Base-by-base conservation (phyloP, 2,329 filamentous ascomycete genomes). In the Diplocarpon rosae region DNA sequence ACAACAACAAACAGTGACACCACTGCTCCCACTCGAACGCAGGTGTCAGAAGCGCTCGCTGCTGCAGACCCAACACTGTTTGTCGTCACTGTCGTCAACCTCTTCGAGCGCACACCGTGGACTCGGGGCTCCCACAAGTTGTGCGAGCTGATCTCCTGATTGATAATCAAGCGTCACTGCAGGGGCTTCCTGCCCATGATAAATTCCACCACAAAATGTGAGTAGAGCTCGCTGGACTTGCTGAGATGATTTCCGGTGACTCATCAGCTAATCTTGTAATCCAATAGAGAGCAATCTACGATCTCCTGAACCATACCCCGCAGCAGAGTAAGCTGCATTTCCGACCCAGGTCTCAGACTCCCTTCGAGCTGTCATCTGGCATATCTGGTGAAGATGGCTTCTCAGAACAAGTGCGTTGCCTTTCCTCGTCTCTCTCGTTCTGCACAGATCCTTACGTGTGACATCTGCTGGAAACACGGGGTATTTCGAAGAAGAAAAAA, bases 351-450 rank as follows among this genome's bases (percentile, higher is more conserved):
- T 31, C 33, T 46, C 45, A 34, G 48, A 27, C 34, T 37, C 42
- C 28, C 33, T 37, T 46, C 39, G 45, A 48, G 44, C 44, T 38
- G 43, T 54, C 50, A 49, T 47, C 38, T 35, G 47, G 46, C 42
- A 47, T 24, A 42, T 45, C 37, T 43, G 33, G 43, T 48, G 37
- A 57, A 51, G 42, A 61, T 61, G 59, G 53, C 56, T 50, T 56
- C 56, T 38, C 59, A 59, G 53, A 55, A 61, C 35, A 60, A 54
- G 59, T 61, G 55, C 33, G 57, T 50, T 32, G 20, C 33, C 5
- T 16, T 3, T 3, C 5, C 44, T 47, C 31, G n/a, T n/a, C n/a
- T n/a, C n/a, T n/a, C n/a, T n/a, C n/a, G n/a, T n/a, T 45, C 47
- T 48, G 52, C 50, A 54, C 51, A 51, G 49, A 51, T 51, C 45